Percentiles rank a stretch among this genome's conserved stretches.
These are phyloP conservation scores for Suhomyces xylopsoci DNA, from an alignment of 805 yeast genomes.

Conservation along the genomic window DNA sequence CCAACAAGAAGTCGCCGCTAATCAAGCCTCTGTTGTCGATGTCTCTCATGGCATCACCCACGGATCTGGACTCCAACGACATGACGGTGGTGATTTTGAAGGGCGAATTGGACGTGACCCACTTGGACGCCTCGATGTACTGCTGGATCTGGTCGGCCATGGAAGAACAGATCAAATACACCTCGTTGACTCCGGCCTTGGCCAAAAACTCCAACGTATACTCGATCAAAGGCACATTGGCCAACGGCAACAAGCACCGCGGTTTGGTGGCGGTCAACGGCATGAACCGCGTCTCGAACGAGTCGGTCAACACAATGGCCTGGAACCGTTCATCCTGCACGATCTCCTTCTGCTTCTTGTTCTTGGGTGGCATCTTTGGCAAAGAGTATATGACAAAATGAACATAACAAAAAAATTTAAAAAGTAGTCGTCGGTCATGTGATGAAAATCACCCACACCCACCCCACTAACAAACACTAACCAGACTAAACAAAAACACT, in stretches of 20 bases:
- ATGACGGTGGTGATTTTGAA: slow-evolving; percentile 75
- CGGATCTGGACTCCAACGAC: slow-evolving; percentile 83
- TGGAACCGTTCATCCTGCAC: slow-evolving; percentile 76
- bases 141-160: slow-evolving; percentile 86
- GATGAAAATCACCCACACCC: background rate
- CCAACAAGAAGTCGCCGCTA: slow-evolving; percentile 82
- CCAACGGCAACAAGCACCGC: slow-evolving; percentile 86
- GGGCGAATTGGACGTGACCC: slow-evolving; percentile 71
- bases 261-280: slow-evolving; percentile 86
- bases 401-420: background rate
- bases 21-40: slow-evolving; percentile 87
- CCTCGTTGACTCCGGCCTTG: slow-evolving; percentile 85
- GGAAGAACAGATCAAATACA: slow-evolving; percentile 82
- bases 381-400: too few species aligned
- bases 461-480: too few species aligned
- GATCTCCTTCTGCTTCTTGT: slow-evolving; percentile 53
- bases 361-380: slow-evolving; percentile 44
- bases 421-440: background rate
- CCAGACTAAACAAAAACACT: too few species aligned
- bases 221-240: slow-evolving; percentile 90
- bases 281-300: slow-evolving; percentile 88
- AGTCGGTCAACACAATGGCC: slow-evolving; percentile 92
- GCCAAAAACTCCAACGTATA: slow-evolving; percentile 94
- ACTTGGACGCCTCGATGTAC: slow-evolving; percentile 72
- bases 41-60: slow-evolving; percentile 97